These are phyloP conservation scores for Ophryocystis elektroscirrha DNA, from an alignment of 169 alveolate species.

Conservation along the genomic window DNA sequence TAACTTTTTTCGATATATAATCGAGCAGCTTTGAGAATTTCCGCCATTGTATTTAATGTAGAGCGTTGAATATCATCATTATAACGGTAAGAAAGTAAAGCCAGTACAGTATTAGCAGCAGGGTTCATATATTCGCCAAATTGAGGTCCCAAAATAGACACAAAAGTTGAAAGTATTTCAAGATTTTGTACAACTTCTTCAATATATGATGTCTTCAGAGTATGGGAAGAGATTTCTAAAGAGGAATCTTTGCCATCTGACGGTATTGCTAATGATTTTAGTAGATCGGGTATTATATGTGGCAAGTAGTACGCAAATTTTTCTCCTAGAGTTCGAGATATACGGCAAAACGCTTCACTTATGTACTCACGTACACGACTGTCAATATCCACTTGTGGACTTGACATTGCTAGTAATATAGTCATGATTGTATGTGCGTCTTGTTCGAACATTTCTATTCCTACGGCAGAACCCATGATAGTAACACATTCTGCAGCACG, in stretches of 20 bases:
- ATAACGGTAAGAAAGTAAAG: slow-evolving; percentile 1
- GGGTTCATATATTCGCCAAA: no score
- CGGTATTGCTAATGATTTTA: no score
- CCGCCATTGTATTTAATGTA: slow-evolving; percentile 44
- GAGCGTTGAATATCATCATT: slow-evolving; percentile 44
- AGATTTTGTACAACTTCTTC: slow-evolving; percentile 5
- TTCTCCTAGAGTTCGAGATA: slow-evolving; percentile 51
- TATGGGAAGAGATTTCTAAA: slow-evolving; percentile 1
- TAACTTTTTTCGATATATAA: slow-evolving; percentile 11
- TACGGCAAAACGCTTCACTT: slow-evolving; percentile 53
- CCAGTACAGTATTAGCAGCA: no score
- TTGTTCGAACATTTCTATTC: slow-evolving; percentile 32
- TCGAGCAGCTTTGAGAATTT: slow-evolving; percentile 43
- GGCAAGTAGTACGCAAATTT: slow-evolving; percentile 57
- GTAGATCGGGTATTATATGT: slow-evolving; percentile 46
- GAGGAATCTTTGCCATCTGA: no score
- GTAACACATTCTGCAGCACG: slow-evolving; percentile 64
- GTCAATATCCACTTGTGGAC: slow-evolving; percentile 46
- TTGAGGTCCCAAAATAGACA: no score
- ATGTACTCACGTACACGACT: slow-evolving; percentile 58
- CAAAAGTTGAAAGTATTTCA: background rate
- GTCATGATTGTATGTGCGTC: slow-evolving; percentile 55
- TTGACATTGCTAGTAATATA: slow-evolving; percentile 43
- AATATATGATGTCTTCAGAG: slow-evolving; percentile 2
- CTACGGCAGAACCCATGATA: slow-evolving; percentile 58